Conservation (phyloP, 1,139 yeast species). For the Williopsis jadinii region DNA sequence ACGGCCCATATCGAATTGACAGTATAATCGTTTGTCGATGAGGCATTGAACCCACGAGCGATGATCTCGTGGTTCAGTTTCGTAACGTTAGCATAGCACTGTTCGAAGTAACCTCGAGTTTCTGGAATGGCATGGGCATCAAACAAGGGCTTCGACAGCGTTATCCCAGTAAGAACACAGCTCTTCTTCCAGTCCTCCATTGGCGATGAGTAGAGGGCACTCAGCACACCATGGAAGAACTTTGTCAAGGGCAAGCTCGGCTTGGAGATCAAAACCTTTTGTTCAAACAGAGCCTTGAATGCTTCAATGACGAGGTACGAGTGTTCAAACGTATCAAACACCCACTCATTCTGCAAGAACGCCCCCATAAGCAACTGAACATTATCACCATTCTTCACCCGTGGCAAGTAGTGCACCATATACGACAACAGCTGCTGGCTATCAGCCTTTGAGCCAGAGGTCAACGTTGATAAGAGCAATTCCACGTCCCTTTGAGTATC, state of each 20-base stretch:
- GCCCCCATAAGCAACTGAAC: conserved; percentile 44
- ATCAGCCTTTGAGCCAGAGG: conserved; percentile 1
- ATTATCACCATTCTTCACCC: conserved; percentile 51
- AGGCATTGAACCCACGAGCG: conserved; percentile 2
- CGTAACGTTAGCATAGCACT: conserved; percentile 9
- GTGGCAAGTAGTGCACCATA: conserved; percentile 54
- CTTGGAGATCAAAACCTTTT: conserved; percentile 50
- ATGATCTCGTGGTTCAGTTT: conserved; percentile 24
- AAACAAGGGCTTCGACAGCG: conserved; percentile 34
- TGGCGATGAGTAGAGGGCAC: conserved; percentile 26
- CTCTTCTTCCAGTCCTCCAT: conserved; percentile 44
- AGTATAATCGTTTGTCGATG: conserved; percentile 16
- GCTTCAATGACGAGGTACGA: conserved; percentile 27
- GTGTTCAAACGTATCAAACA: conserved; percentile 28
- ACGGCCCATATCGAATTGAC: conserved; percentile 19
- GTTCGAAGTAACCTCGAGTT: conserved; percentile 13
- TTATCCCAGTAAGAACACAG: conserved; percentile 51
- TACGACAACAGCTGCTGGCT: conserved; percentile 35
- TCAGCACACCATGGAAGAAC: conserved; percentile 41
- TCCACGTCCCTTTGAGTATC: conserved; percentile 17
- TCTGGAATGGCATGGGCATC: conserved; percentile 25
- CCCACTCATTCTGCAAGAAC: conserved; percentile 40
- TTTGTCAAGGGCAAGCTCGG: conserved; percentile 51
- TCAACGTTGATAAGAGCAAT: conserved; percentile 12
- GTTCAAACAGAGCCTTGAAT: conserved; percentile 34